phyloP scores from a whole-genome alignment of 2,329 filamentous ascomycete genomes.

The Talaromyces funiculosus region DNA sequence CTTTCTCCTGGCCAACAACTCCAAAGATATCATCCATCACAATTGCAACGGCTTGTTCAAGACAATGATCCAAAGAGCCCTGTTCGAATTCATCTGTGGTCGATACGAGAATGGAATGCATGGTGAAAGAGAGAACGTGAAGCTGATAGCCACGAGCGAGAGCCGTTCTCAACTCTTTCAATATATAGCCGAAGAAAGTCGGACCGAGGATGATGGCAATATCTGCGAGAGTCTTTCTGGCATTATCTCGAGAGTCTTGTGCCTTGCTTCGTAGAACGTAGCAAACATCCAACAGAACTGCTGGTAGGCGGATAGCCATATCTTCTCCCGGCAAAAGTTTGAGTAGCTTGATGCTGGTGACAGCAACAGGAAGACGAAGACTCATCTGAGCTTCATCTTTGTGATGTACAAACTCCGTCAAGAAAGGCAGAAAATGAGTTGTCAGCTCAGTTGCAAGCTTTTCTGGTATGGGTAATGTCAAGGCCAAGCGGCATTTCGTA shows the following conservation, averaged over 20 bases:
- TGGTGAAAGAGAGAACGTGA: slow-evolving; percentile 89
- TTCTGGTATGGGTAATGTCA: slow-evolving; percentile 59
- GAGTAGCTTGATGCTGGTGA: slow-evolving; percentile 82
- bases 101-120: slow-evolving; percentile 82
- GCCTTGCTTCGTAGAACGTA: slow-evolving; percentile 86
- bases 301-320: slow-evolving; percentile 68
- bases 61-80: slow-evolving; percentile 84
- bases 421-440: slow-evolving; percentile 67
- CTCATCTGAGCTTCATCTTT: slow-evolving; percentile 95
- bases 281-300: slow-evolving; percentile 84
- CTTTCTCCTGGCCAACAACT: slow-evolving; percentile 86
- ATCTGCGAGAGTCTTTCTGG: slow-evolving; percentile 78
- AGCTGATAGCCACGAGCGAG: slow-evolving; percentile 84
- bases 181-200: slow-evolving; percentile 80
- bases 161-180: slow-evolving; percentile 81
- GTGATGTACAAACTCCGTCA: slow-evolving; percentile 81
- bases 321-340: slow-evolving; percentile 69
- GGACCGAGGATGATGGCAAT: slow-evolving; percentile 77
- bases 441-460: slow-evolving; percentile 69
- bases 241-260: slow-evolving; percentile 84
- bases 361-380: slow-evolving; percentile 80
- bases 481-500: slow-evolving; percentile 48
- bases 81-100: slow-evolving; percentile 67
- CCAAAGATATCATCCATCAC: slow-evolving; percentile 99
- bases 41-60: slow-evolving; percentile 69